Evolutionary conservation across 2,329 filamentous ascomycete genomes (phyloP).

Genomic region (Trichoderma sp.): DNA sequence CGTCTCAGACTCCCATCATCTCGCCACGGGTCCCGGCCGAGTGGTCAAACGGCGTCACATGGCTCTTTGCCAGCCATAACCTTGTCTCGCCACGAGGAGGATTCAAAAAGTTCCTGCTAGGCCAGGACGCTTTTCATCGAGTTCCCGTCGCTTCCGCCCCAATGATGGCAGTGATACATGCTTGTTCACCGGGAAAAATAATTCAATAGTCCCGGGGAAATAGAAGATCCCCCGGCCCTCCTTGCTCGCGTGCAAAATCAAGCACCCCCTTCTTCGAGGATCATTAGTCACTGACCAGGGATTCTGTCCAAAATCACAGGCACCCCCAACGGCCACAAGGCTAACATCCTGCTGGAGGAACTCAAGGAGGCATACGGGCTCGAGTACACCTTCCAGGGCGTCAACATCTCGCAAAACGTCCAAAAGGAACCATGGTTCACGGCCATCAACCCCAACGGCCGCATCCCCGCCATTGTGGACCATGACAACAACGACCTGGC

Average conservation of each 20-base stretch:
- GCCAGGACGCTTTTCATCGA: neutral
- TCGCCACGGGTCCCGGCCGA: neutral
- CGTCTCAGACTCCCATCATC: neutral
- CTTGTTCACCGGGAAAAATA: neutral
- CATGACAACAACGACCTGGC: conserved; percentile 61
- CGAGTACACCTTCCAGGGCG: conserved; percentile 58
- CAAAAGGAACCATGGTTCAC: conserved; percentile 70
- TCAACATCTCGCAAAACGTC: conserved; percentile 63
- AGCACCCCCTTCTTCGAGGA: neutral
- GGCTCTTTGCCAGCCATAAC: neutral
- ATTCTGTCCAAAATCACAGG: conserved; percentile 29
- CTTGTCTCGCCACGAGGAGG: neutral
- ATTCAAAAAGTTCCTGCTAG: neutral
- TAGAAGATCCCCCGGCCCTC: neutral
- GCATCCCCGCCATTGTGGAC: conserved; percentile 66
- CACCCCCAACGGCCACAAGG: conserved; percentile 59
- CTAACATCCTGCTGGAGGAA: conserved; percentile 64
- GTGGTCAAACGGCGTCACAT: conserved; percentile 11
- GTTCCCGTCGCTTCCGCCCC: neutral
- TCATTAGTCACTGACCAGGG: conserved; percentile 10
- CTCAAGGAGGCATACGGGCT: conserved; percentile 64
- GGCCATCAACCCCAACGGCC: conserved; percentile 62
- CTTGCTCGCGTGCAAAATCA: neutral
- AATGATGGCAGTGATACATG: neutral
- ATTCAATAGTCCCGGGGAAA: neutral